These are phyloP conservation scores for Exophiala dermatitidis DNA, from an alignment of 2,329 filamentous ascomycete genomes.

Conservation along the genomic window DNA sequence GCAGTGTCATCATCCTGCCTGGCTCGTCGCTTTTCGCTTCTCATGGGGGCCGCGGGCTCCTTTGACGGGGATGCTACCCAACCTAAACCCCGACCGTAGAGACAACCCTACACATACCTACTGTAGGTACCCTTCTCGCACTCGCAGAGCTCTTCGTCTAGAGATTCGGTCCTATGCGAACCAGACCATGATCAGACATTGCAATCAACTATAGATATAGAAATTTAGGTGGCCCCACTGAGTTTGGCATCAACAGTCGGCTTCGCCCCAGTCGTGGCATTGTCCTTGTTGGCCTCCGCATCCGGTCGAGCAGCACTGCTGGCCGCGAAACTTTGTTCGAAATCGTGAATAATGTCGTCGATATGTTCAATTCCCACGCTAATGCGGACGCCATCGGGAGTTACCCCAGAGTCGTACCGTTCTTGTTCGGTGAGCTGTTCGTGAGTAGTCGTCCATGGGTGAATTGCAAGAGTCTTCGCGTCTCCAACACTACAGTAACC, in stretches of 20 bases:
- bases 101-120: too few relatives aligned
- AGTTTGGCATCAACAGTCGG: conserved; percentile 21
- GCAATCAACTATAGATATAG: conserved; percentile 5
- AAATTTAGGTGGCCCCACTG: conserved; percentile 26
- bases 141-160: background rate
- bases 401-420: conserved; percentile 67
- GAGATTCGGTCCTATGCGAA: conserved; percentile 17
- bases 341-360: conserved; percentile 87
- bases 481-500: conserved; percentile 60
- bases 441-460: conserved; percentile 85
- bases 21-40: too few relatives aligned
- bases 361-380: conserved; percentile 89
- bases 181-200: conserved; percentile 13
- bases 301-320: conserved; percentile 28
- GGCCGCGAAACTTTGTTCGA: conserved; percentile 72
- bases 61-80: too few relatives aligned
- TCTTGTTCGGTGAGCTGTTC: conserved; percentile 77
- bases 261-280: conserved; percentile 14
- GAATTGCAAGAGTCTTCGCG: conserved; percentile 81
- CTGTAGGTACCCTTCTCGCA: background rate
- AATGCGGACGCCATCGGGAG: conserved; percentile 78
- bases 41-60: too few relatives aligned
- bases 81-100: too few relatives aligned
- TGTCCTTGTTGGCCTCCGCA: conserved; percentile 18
- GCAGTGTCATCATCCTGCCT: too few relatives aligned